Evolutionary conservation across 108 stramenopile genomes (phyloP), one percentile per base, ranked within the genome.

Genomic region (Tribonema minus): DNA sequence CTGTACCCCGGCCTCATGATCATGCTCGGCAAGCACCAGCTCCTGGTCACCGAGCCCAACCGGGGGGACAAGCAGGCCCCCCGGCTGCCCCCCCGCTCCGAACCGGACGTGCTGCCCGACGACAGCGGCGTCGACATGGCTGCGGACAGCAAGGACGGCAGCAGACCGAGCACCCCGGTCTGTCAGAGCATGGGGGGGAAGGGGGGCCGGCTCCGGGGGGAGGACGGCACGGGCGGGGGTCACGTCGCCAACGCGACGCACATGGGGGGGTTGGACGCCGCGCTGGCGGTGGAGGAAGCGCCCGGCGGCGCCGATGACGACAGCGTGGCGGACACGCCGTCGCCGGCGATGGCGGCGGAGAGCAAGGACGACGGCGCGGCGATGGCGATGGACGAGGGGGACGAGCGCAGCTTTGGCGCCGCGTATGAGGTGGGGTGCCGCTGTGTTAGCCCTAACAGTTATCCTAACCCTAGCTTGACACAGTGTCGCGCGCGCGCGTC

Each of bases 21-120:
- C 40, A 71, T 87, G 85, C 34, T 87, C 23, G 86, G 86, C 39
- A 87, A 87, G 85, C 86, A 87, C 41, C 86, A 87, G 72, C 39
- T 87, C n/a, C n/a, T n/a, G n/a, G n/a, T n/a, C n/a, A n/a, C n/a
- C n/a, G n/a, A n/a, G n/a, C n/a, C n/a, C n/a, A n/a, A n/a, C n/a
- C n/a, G n/a, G n/a, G n/a, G n/a, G n/a, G n/a, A n/a, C n/a, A n/a
- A n/a, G n/a, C n/a, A n/a, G n/a, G n/a, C n/a, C n/a, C n/a, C n/a
- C n/a, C n/a, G n/a, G n/a, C n/a, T n/a, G n/a, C n/a, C n/a, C n/a
- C n/a, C n/a, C n/a, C n/a, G n/a, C n/a, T n/a, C n/a, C n/a, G n/a
- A n/a, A 27, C 54, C n/a, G 6, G 39, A 36, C 29, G 30, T 25
- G 30, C 28, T 36, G 38, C 38, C 30, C 3, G 68, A 69, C 34